phyloP scores from a whole-genome alignment of 768 basidiomycete species.

The Russula lepida region DNA sequence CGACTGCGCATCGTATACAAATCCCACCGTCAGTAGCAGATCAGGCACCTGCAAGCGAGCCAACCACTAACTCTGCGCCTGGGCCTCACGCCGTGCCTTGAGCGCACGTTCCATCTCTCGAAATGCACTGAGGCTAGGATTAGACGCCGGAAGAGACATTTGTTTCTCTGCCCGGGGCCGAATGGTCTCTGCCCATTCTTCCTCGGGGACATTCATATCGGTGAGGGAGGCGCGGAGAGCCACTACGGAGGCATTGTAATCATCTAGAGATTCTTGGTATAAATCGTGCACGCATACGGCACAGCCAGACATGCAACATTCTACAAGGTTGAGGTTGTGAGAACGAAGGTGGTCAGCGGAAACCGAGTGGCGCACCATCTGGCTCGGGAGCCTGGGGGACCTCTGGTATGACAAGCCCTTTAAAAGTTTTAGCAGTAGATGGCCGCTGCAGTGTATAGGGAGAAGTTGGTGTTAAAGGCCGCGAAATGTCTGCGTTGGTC shows the following conservation, averaged over 20 bases:
- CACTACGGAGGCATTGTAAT: constrained; percentile 49
- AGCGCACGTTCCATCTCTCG: constrained; percentile 60
- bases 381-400: constrained; percentile 53
- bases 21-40: constrained; percentile 10
- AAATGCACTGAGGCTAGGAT: constrained; percentile 51
- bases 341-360: not conserved
- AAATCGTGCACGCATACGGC: constrained; percentile 87
- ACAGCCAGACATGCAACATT: constrained; percentile 94
- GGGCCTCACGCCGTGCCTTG: constrained; percentile 35
- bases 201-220: constrained; percentile 40
- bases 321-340: constrained; percentile 31
- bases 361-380: constrained; percentile 45
- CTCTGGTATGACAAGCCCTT: constrained; percentile 51
- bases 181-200: constrained; percentile 58
- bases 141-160: constrained; percentile 20
- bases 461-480: constrained; percentile 5
- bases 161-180: constrained; percentile 23
- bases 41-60: constrained; percentile 2
- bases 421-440: constrained; percentile 30
- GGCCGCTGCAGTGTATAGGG: constrained; percentile 3
- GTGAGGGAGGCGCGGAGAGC: constrained; percentile 44
- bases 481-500: constrained; percentile 20
- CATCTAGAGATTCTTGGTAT: constrained; percentile 63
- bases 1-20: not conserved
- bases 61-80: constrained; percentile 13